These are phyloP conservation scores for Aeschynomene evenia DNA, from an alignment of 306 rosid species.

Conservation along the genomic window DNA sequence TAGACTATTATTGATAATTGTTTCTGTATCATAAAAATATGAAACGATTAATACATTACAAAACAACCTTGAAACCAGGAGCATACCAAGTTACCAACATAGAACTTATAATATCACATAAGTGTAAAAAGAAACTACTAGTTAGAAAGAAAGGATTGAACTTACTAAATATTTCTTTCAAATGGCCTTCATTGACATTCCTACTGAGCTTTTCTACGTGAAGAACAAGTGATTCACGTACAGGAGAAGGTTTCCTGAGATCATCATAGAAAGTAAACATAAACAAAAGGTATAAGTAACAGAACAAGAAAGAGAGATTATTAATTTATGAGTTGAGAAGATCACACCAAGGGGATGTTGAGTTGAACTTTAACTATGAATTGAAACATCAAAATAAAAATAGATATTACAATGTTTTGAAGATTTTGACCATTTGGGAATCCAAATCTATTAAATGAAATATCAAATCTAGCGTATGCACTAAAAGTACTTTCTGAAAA, in stretches of 20 bases:
- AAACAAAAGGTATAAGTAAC: not conserved
- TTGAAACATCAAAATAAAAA: not conserved
- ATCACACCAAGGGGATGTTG: not conserved
- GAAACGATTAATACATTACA: too few species aligned
- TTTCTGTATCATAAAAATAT: too few species aligned
- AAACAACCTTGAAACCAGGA: not conserved
- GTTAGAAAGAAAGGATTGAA: constrained; percentile 14
- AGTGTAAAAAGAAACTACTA: constrained; percentile 11
- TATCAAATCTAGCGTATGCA: not conserved
- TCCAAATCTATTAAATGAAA: constrained; percentile 6
- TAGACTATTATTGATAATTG: too few species aligned
- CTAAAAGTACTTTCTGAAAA: not conserved
- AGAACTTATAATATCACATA: not conserved
- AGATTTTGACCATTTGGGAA: not conserved
- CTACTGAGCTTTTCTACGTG: constrained; percentile 85
- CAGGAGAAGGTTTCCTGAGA: constrained; percentile 89
- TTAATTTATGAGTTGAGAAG: not conserved
- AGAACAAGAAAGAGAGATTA: not conserved
- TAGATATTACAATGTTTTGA: not conserved
- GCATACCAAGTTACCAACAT: not conserved
- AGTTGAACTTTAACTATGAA: constrained; percentile 12
- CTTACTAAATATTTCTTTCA: constrained; percentile 90
- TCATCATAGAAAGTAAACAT: constrained; percentile 5
- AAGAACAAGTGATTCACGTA: constrained; percentile 80
- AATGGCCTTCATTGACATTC: constrained; percentile 96